Conservation (phyloP, 352 stramenopile genomes). For the Stramenopiles sp. region DNA sequence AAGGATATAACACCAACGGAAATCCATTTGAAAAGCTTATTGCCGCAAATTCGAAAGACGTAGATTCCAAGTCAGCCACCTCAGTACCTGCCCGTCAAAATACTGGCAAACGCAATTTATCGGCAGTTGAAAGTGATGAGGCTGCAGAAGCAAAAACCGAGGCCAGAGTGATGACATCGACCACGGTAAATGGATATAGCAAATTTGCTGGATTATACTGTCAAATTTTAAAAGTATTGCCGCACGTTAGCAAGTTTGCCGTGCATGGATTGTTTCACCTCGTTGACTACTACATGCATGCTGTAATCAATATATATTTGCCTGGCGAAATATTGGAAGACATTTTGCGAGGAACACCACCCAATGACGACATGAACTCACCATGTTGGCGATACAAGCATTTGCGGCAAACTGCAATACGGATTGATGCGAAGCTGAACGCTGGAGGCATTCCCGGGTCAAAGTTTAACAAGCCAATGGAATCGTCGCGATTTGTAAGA, state of each 20-base stretch:
- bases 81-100: too few species aligned
- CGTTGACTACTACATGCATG: slow-evolving; percentile 10
- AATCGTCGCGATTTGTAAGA: not conserved
- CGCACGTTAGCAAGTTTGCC: not conserved
- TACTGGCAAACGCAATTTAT: too few species aligned
- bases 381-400: not conserved
- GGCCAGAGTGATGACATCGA: not conserved
- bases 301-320: slow-evolving; percentile 8
- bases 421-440: not conserved
- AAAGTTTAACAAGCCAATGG: too few species aligned
- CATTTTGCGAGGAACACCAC: not conserved
- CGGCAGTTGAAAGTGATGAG: not conserved
- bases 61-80: too few species aligned
- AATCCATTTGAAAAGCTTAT: not conserved
- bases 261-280: not conserved
- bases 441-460: too few species aligned
- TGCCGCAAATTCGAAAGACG: too few species aligned
- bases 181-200: not conserved
- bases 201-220: slow-evolving; percentile 5
- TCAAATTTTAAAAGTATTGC: not conserved
- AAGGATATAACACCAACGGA: not conserved
- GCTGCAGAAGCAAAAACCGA: not conserved
- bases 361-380: not conserved
- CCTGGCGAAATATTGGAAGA: not conserved
- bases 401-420: not conserved